Percentiles rank a stretch among this genome's conserved stretches.
phyloP scores from a whole-genome alignment of 768 basidiomycete species.

The Russula brevipes region DNA sequence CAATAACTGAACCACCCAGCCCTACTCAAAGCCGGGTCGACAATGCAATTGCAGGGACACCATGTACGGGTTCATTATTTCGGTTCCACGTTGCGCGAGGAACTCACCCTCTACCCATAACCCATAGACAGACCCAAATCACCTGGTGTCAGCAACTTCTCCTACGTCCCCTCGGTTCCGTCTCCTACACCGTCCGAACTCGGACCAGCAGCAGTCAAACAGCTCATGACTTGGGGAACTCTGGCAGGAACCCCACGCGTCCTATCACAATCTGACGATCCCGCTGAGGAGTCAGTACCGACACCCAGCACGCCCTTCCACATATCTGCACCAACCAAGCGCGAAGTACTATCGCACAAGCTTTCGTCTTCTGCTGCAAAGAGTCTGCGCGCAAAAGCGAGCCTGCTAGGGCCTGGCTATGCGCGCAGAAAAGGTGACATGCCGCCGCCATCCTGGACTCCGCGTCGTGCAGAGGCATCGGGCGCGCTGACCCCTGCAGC shows the following conservation, averaged over 20 bases:
- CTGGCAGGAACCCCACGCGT: conserved; percentile 88
- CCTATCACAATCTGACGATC: conserved; percentile 58
- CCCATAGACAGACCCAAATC: conserved; percentile 57
- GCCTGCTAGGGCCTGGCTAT: conserved; percentile 45
- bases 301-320: conserved; percentile 66
- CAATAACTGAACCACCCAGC: conserved; percentile 65
- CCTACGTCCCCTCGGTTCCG: conserved; percentile 79
- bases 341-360: conserved; percentile 77
- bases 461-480: conserved; percentile 62
- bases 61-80: conserved; percentile 51
- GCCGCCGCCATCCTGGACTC: conserved; percentile 78
- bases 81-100: neutral
- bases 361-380: conserved; percentile 79
- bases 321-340: conserved; percentile 66
- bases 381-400: conserved; percentile 73
- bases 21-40: conserved; percentile 87
- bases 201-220: conserved; percentile 76
- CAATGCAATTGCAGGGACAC: conserved; percentile 89
- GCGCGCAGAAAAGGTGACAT: conserved; percentile 50
- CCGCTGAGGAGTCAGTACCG: conserved; percentile 36
- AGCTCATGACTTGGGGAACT: conserved; percentile 98
- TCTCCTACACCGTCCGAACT: conserved; percentile 82
- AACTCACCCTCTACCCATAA: conserved; percentile 30
- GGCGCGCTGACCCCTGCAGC: conserved; percentile 87
- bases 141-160: conserved; percentile 52